phyloP scores from a whole-genome alignment of 352 stramenopile genomes.

The Globisporangium parvum region DNA sequence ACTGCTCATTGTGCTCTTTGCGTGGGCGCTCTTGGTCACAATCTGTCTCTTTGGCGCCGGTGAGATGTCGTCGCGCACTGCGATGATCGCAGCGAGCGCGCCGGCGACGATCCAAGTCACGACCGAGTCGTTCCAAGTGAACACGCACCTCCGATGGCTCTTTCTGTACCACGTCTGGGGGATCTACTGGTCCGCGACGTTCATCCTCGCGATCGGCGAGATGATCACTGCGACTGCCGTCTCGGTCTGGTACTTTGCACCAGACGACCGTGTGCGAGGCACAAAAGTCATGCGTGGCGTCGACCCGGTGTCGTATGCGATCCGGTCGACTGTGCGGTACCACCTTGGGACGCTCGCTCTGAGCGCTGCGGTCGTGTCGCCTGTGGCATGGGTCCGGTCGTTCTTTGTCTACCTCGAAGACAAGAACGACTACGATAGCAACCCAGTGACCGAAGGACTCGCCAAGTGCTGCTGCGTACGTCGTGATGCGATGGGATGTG shows the following conservation, averaged over 20 bases:
- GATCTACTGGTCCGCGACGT: constrained; percentile 75
- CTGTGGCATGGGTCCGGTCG: constrained; percentile 56
- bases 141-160: constrained; percentile 60
- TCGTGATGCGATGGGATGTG: constrained; percentile 6
- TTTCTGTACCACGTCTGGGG: constrained; percentile 74
- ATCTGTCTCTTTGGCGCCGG: constrained; percentile 73
- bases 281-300: constrained; percentile 46
- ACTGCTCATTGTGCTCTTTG: constrained; percentile 63
- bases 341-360: constrained; percentile 71
- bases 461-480: constrained; percentile 70
- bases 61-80: constrained; percentile 47
- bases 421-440: constrained; percentile 75
- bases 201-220: constrained; percentile 59
- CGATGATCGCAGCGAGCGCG: constrained; percentile 40
- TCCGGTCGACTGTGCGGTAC: constrained; percentile 52
- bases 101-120: constrained; percentile 46
- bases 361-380: constrained; percentile 49
- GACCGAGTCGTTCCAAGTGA: constrained; percentile 64
- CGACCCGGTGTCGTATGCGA: constrained; percentile 63
- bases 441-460: constrained; percentile 42
- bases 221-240: constrained; percentile 74
- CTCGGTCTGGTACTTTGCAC: constrained; percentile 75
- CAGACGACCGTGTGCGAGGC: constrained; percentile 48
- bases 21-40: constrained; percentile 65
- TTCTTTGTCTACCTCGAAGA: constrained; percentile 82